Conservation (phyloP, 2,329 filamentous ascomycete species). For the Xylariomycetidae sp. region DNA sequence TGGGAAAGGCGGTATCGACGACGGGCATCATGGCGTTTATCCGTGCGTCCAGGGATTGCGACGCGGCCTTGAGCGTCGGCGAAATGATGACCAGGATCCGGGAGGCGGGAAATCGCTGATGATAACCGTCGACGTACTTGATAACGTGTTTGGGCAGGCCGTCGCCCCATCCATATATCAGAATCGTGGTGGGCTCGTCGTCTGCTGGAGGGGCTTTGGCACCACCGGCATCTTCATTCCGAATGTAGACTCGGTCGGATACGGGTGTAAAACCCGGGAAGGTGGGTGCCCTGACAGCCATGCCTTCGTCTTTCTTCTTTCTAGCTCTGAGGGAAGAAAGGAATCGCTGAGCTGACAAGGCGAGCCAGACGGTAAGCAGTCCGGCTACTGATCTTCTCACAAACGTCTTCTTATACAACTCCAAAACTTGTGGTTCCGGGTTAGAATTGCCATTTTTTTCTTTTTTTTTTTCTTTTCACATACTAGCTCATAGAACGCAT, state of each 20-base stretch:
- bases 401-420: no score
- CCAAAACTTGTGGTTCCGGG: no score
- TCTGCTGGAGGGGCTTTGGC: slow-evolving; percentile 5
- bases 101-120: slow-evolving; percentile 44
- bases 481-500: no score
- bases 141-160: slow-evolving; percentile 47
- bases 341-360: no score
- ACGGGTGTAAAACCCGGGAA: slow-evolving; percentile 43
- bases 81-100: slow-evolving; percentile 48
- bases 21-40: slow-evolving; percentile 41
- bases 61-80: slow-evolving; percentile 42
- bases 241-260: slow-evolving; percentile 43
- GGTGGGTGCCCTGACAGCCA: slow-evolving; percentile 14
- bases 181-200: slow-evolving; percentile 38
- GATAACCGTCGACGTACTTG: slow-evolving; percentile 52
- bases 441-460: no score
- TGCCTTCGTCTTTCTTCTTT: slow-evolving; percentile 3
- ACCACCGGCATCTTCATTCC: slow-evolving; percentile 27
- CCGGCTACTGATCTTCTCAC: no score
- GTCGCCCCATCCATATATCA: slow-evolving; percentile 57
- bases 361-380: no score
- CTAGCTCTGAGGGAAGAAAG: no score
- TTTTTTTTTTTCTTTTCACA: no score
- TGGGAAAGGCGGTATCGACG: slow-evolving; percentile 33
- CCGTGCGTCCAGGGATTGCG: slow-evolving; percentile 37